These are phyloP conservation scores for Salix dunnii DNA, from an alignment of 345 rosid species.

Conservation along the genomic window DNA sequence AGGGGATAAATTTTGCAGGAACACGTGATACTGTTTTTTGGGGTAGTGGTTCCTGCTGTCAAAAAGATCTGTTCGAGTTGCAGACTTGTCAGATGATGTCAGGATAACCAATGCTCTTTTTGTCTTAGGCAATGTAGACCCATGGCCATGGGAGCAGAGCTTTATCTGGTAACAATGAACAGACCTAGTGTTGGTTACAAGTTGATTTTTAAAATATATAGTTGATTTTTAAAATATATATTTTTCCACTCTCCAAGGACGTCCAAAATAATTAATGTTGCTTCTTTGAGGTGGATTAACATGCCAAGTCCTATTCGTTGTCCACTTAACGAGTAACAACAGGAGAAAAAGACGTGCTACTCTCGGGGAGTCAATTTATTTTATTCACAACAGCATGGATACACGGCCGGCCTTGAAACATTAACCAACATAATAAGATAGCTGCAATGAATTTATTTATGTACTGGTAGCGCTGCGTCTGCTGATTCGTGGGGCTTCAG, in stretches of 20 bases:
- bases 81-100: conserved; percentile 19
- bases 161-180: too few relatives aligned
- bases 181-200: too few relatives aligned
- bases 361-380: not conserved
- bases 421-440: not conserved
- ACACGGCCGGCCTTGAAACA: not conserved
- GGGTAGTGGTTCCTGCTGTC: conserved; percentile 5
- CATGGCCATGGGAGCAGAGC: not conserved
- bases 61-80: conserved; percentile 13
- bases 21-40: conserved; percentile 7
- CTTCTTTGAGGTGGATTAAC: not conserved
- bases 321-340: not conserved
- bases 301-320: not conserved
- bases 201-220: too few relatives aligned
- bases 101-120: not conserved
- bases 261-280: not conserved
- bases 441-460: conserved; percentile 13
- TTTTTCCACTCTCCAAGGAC: not conserved
- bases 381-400: not conserved
- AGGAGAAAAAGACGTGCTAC: not conserved
- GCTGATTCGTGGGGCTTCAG: not conserved
- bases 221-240: too few relatives aligned
- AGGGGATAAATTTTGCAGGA: not conserved
- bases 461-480: not conserved
- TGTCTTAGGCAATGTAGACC: not conserved